phyloP scores from a whole-genome alignment of 129 eudicot species.

The Oenanthe sinensis region DNA sequence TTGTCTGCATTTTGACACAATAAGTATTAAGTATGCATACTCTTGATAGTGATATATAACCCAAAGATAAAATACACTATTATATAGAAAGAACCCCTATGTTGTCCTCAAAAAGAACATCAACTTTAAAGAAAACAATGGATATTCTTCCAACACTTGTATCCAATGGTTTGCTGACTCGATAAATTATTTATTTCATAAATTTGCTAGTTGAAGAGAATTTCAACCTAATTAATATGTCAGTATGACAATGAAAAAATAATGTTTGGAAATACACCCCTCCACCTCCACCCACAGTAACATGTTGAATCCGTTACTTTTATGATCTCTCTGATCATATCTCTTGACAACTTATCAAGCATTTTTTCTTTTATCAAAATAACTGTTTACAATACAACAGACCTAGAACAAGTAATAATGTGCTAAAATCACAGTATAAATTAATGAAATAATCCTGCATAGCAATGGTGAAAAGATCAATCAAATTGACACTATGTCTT shows the following conservation, averaged over 20 bases:
- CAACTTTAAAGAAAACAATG: background rate
- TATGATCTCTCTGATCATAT: background rate
- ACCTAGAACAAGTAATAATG: background rate
- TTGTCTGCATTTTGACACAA: slow-evolving; percentile 40
- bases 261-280: background rate
- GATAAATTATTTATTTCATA: background rate
- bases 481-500: background rate
- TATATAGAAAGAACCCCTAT: background rate
- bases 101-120: background rate
- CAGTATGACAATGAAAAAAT: background rate
- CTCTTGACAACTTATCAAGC: background rate
- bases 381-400: background rate
- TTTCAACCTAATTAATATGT: background rate
- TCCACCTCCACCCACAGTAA: background rate
- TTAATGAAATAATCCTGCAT: background rate
- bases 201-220: background rate
- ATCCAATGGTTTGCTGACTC: background rate
- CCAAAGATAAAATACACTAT: background rate
- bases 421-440: background rate
- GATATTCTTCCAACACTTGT: background rate
- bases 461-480: background rate
- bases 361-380: background rate
- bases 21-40: background rate
- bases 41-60: background rate
- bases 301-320: background rate